phyloP scores from a whole-genome alignment of 345 rosid genomes.

The Mangifera indica region DNA sequence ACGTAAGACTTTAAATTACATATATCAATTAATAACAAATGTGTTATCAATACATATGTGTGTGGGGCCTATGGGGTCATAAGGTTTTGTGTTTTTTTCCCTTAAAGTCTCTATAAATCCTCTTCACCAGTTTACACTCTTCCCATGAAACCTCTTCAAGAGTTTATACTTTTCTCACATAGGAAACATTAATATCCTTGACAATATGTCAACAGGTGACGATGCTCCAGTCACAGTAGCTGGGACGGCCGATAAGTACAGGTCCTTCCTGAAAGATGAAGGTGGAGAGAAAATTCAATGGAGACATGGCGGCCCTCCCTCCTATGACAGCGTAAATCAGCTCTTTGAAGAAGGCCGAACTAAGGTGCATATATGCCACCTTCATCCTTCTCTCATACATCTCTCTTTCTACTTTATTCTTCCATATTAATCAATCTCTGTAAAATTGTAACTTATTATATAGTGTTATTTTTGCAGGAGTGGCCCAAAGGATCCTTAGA shows the following conservation, averaged over 20 bases:
- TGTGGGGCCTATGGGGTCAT: no score
- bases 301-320: slow-evolving; percentile 70
- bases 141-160: not conserved
- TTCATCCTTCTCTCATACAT: not conserved
- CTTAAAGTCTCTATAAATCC: no score
- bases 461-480: slow-evolving; percentile 36
- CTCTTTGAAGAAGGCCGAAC: slow-evolving; percentile 77
- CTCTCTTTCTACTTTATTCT: no score
- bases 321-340: slow-evolving; percentile 44
- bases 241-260: slow-evolving; percentile 52
- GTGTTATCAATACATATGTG: no score
- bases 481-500: slow-evolving; percentile 80
- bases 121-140: no score
- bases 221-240: not conserved
- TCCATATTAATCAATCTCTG: not conserved
- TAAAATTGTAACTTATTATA: not conserved
- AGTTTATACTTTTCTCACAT: not conserved
- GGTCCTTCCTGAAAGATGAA: slow-evolving; percentile 49
- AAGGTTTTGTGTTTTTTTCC: no score
- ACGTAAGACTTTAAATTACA: no score
- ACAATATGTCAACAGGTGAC: slow-evolving; percentile 20
- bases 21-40: no score
- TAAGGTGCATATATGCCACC: slow-evolving; percentile 36
- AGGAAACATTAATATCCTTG: not conserved
- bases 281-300: slow-evolving; percentile 43